Base-by-base conservation (phyloP, 148 eudicot species). In the Rhododendron ferrugineum region DNA sequence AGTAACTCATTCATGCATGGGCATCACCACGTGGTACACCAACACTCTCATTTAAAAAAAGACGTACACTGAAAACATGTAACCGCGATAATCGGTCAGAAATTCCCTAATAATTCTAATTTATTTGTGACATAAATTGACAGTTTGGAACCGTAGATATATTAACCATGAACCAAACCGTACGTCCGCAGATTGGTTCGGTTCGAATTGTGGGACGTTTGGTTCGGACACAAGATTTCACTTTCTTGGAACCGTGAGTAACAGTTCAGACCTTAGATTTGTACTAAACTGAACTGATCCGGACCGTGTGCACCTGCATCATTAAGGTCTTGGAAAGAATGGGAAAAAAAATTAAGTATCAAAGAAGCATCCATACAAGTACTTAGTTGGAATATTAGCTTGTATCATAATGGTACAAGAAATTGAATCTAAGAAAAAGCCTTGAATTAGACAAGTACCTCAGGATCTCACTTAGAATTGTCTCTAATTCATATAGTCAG, bases 401-500 rank as follows among this genome's bases (percentile, higher is more conserved):
- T 66, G 14, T 49, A 78, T 82, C 68, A 82, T 78, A 83, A 16
- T 36, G 84, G 50, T 88, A 89, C 91, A 90, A 82, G 83, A 88
- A 80, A 88, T 52, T 7, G 32, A 76, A 80, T 78, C 56, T 76
- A 68, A 82, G 78, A 62, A 76, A 89, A 87, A 47, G 83, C 75
- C 77, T 86, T 77, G 66, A 82, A 52, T 44, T 86, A 75, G 16
- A 88, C 91, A 90, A 93, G 96, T 93, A 93, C 96, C 92, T 90
- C 96, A 92, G 77, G 92, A 91, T 93, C 96, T 93, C 93, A 93
- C 96, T 93, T 88, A 91, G 96, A 93, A 93, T 91, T 56, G 23
- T 81, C 42, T 62, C 49, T 64, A 77, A 90, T 93, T 93, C 94
- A 93, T 88, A 93, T 88, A 93, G 94, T 93, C 89, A 93, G 96